Percentiles rank a stretch among this genome's conserved stretches.
Evolutionary conservation across 768 basidiomycete species (phyloP).

Genomic region (Xerocomellus chrysenteron): DNA sequence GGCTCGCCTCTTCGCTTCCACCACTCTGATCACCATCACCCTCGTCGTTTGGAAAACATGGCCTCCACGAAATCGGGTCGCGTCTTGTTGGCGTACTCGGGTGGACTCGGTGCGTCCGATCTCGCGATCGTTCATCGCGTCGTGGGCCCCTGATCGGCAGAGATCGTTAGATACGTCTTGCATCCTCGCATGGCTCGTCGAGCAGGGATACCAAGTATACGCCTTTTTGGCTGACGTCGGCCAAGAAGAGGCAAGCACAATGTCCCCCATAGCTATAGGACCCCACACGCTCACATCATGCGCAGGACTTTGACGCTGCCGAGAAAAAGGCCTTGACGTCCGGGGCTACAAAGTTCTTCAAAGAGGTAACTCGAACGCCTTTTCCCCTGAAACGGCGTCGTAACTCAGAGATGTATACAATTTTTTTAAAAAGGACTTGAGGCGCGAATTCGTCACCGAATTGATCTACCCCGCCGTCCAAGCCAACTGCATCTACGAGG

Average conservation of each 20-base stretch:
- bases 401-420: neutral
- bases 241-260: slow-evolving; percentile 69
- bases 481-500: slow-evolving; percentile 99
- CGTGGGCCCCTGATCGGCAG: slow-evolving; percentile 4
- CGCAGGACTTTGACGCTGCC: slow-evolving; percentile 90
- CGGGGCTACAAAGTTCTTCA: slow-evolving; percentile 95
- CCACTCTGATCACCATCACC: no score
- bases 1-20: neutral
- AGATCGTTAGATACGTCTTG: slow-evolving; percentile 82
- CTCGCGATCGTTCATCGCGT: neutral
- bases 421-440: slow-evolving; percentile 69
- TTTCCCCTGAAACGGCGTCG: neutral
- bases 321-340: slow-evolving; percentile 84
- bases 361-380: slow-evolving; percentile 55
- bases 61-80: slow-evolving; percentile 57
- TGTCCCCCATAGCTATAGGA: neutral
- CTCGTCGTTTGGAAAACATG: neutral
- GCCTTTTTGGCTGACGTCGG: slow-evolving; percentile 98
- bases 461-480: slow-evolving; percentile 98
- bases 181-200: slow-evolving; percentile 98
- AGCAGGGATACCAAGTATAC: slow-evolving; percentile 94
- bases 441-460: slow-evolving; percentile 91
- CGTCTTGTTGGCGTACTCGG: slow-evolving; percentile 96
- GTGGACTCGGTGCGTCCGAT: slow-evolving; percentile 79
- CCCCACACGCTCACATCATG: neutral